These are phyloP conservation scores for Phytophthora quininea DNA, from an alignment of 352 stramenopile genomes.

Conservation along the genomic window DNA sequence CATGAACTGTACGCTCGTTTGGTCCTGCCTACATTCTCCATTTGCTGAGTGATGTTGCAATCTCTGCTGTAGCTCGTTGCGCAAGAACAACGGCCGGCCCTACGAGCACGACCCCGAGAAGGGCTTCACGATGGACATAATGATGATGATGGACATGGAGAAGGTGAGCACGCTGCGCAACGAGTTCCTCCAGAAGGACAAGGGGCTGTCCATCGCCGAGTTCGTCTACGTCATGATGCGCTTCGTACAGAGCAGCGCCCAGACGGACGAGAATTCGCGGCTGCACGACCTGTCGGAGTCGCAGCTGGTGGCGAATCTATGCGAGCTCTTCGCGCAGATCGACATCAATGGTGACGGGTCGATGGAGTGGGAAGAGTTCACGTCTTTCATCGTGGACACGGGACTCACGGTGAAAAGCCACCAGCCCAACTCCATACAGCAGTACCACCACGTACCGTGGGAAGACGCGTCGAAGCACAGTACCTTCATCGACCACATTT, in stretches of 20 bases:
- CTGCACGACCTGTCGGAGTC: constrained; percentile 69
- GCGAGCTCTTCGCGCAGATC: constrained; percentile 91
- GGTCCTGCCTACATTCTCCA: neutral
- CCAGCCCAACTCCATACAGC: constrained; percentile 88
- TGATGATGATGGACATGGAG: constrained; percentile 92
- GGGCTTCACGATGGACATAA: constrained; percentile 91
- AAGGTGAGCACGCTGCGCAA: constrained; percentile 85
- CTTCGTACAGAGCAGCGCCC: constrained; percentile 63
- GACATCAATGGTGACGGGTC: constrained; percentile 91
- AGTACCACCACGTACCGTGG: constrained; percentile 79
- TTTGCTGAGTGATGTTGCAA: neutral
- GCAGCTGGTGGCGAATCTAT: constrained; percentile 85
- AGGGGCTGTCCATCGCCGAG: constrained; percentile 80
- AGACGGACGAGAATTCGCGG: constrained; percentile 68
- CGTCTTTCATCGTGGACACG: constrained; percentile 91
- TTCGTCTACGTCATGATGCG: constrained; percentile 91
- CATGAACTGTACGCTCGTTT: constrained; percentile 28
- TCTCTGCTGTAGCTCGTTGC: constrained; percentile 19
- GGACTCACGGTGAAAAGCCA: constrained; percentile 83
- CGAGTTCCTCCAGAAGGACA: constrained; percentile 87
- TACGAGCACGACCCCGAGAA: constrained; percentile 84
- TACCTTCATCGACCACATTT: constrained; percentile 85
- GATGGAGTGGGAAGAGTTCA: constrained; percentile 95
- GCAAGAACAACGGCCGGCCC: constrained; percentile 29
- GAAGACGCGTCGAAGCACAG: constrained; percentile 89